Conservation (phyloP, 495 filamentous ascomycete genomes). For the Astrocystis sublimbata region DNA sequence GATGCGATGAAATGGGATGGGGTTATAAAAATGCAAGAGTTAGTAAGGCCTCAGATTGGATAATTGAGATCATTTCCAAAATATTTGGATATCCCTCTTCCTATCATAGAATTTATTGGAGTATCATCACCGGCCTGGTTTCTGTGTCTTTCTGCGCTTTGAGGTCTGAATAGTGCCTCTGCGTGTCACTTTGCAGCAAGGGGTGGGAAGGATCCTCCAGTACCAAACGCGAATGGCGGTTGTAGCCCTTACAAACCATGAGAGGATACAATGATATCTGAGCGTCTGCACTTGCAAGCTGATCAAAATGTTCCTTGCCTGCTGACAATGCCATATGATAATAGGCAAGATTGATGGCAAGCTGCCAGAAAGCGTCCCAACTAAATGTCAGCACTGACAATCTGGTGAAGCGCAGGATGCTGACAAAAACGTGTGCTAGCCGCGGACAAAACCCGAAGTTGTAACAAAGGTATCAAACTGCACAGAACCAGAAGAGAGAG, state of each 20-base stretch:
- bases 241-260: neutral
- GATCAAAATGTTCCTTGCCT: neutral
- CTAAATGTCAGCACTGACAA: too few species aligned
- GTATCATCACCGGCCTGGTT: slow-evolving; percentile 58
- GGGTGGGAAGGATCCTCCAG: neutral
- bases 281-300: slow-evolving; percentile 1
- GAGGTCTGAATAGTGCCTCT: neutral
- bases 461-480: too few species aligned
- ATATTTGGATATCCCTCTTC: slow-evolving; percentile 56
- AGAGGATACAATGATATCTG: neutral
- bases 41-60: slow-evolving; percentile 54
- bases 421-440: too few species aligned
- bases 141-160: neutral
- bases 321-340: neutral
- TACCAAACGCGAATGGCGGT: too few species aligned
- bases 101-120: slow-evolving; percentile 53
- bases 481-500: too few species aligned
- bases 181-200: neutral
- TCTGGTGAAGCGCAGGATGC: too few species aligned
- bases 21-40: neutral
- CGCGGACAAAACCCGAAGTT: too few species aligned
- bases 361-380: neutral
- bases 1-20: neutral
- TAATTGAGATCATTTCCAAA: slow-evolving; percentile 57
- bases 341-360: too few species aligned